A percentile compares a stretch with the other conserved stretches of the same genome.
These are phyloP conservation scores for Globisporangium ultimum DNA, from an alignment of 352 stramenopile species.

Conservation along the genomic window DNA sequence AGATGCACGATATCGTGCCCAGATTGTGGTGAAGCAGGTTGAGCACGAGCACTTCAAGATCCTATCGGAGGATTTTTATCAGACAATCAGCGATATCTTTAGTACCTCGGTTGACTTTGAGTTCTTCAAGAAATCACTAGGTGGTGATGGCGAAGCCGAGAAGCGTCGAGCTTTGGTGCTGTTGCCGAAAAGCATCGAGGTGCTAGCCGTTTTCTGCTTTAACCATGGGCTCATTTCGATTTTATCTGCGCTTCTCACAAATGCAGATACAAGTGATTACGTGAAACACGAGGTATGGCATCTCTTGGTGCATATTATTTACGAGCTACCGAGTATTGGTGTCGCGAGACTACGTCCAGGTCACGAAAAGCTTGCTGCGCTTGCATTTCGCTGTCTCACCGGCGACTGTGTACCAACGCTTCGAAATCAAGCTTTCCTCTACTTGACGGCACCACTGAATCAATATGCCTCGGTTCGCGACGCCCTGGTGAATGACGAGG, in stretches of 20 bases:
- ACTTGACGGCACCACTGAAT: conserved; percentile 8
- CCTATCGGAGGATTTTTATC: background rate
- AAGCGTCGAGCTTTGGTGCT: background rate
- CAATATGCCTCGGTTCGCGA: conserved; percentile 3
- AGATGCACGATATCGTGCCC: background rate
- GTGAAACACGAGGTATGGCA: conserved; percentile 5
- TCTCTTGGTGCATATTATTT: conserved; percentile 7
- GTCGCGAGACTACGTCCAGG: background rate
- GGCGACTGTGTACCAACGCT: background rate
- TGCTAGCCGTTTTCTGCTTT: conserved; percentile 4
- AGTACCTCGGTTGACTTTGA: background rate
- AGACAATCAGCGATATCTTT: background rate
- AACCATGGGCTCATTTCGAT: conserved; percentile 1
- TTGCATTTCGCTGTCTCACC: background rate
- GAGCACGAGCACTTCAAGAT: background rate
- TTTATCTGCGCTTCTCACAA: background rate
- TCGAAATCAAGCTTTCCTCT: conserved; percentile 6
- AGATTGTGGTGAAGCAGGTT: conserved; percentile 1
- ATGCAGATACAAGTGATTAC: background rate
- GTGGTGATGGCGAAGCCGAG: background rate
- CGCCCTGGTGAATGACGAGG: conserved; percentile 1
- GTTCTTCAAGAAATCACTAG: background rate
- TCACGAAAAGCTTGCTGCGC: background rate
- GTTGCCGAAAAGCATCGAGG: conserved; percentile 8
- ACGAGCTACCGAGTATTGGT: conserved; percentile 5